A percentile compares a stretch with the other conserved stretches of the same genome.
phyloP scores from a whole-genome alignment of 2,329 filamentous ascomycete species.

The Metarhizium anisopliae region DNA sequence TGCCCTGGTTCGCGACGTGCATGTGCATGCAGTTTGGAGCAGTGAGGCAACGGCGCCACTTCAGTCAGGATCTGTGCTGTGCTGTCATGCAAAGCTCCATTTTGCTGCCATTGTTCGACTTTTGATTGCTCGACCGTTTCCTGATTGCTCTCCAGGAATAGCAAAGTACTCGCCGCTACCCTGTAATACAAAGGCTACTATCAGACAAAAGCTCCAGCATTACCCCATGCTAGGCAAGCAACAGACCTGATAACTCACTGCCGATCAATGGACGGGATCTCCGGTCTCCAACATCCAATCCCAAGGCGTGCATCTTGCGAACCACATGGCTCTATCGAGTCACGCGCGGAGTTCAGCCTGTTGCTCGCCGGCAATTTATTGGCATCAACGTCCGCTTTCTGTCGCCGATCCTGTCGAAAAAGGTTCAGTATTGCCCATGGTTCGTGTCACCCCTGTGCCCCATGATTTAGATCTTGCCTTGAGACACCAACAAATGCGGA shows the following conservation, averaged over 20 bases:
- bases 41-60: background rate
- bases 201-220: background rate
- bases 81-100: background rate
- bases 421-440: background rate
- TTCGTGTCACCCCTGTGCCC: background rate
- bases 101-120: background rate
- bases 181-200: background rate
- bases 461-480: background rate
- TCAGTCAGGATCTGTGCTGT: background rate
- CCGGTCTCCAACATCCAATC: background rate
- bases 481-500: background rate
- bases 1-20: conserved; percentile 1
- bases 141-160: background rate
- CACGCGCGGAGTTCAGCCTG: background rate
- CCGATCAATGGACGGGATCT: background rate
- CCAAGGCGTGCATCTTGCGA: background rate
- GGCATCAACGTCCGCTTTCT: background rate
- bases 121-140: background rate
- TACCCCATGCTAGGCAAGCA: background rate
- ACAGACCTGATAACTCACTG: no score
- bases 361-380: background rate
- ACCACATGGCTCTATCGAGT: background rate
- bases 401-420: background rate
- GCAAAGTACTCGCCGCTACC: background rate
- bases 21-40: background rate